Evolutionary conservation across 768 basidiomycete genomes (phyloP), one percentile per base, ranked within the genome.

Genomic region (Tricholomella constricta): DNA sequence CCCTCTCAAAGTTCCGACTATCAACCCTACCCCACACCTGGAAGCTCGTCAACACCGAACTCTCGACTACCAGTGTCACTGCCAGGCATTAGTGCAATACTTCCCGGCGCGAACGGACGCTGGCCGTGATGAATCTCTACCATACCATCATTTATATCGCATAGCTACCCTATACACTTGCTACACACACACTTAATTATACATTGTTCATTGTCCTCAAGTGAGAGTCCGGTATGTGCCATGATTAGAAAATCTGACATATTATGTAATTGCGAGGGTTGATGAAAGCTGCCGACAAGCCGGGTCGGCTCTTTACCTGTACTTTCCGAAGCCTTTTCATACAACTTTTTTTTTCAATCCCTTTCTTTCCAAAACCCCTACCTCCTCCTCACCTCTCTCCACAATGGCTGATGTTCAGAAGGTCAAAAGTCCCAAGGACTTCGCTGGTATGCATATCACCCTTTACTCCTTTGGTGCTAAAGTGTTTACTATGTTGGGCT

Each of bases 391-490:
- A 70, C 31, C 67, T 66, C 65, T 67, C 69, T 68, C 69, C 62
- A 84, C 83, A 86, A 91, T 94, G 92, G 80, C 89, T 75, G 88
- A 91, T 54, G 72, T 57, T 46, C 88, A 88, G 81, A 95, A 81
- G 83, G 79, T 78, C 75, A 98, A 98, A 83, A 76, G 85, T 67
- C 89, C 91, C 57, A 84, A 91, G 84, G 94, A 96, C 11, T 97
- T 98, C 79, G 83, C 89, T 65, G 74, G 91, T 92, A 29, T 51
- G 82, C 80, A 51, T 59, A 23, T n/a, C n/a, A n/a, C 54, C 2
- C 15, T 41, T 20, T 40, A 12, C n/a, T 48, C 8, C 57, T 27
- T 31, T 19, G 20, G 49, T 52, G 55, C 45, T 53, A n/a, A 10
- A 20, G 47, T 59, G 46, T 19, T 59, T 22, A 26, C 17, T 54